Conservation (phyloP, 176 grass and related monocot species). For the Oryza coarctata region DNA sequence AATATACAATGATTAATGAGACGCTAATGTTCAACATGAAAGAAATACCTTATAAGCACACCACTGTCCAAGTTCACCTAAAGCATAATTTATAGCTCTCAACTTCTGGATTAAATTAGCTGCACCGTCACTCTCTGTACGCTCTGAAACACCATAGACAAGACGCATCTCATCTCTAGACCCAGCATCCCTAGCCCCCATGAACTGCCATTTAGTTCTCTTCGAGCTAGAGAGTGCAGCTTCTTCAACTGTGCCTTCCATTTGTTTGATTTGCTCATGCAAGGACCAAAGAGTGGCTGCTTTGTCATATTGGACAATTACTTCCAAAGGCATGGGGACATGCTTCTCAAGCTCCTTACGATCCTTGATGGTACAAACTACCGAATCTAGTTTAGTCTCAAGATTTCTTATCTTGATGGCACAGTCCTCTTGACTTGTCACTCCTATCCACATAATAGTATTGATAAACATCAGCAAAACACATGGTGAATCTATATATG, state of each 20-base stretch:
- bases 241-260: slow-evolving; percentile 84
- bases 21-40: slow-evolving; percentile 3
- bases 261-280: slow-evolving; percentile 90
- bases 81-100: slow-evolving; percentile 92
- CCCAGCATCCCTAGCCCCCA: slow-evolving; percentile 97
- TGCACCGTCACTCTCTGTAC: slow-evolving; percentile 98
- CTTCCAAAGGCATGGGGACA: slow-evolving; percentile 92
- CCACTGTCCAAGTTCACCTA: slow-evolving; percentile 98
- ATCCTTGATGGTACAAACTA: slow-evolving; percentile 95
- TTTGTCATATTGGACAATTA: slow-evolving; percentile 89
- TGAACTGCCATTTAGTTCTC: slow-evolving; percentile 98
- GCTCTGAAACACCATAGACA: slow-evolving; percentile 98
- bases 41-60: slow-evolving; percentile 86
- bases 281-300: slow-evolving; percentile 81
- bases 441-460: slow-evolving; percentile 55
- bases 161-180: slow-evolving; percentile 91
- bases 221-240: slow-evolving; percentile 82
- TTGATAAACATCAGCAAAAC: slow-evolving; percentile 21
- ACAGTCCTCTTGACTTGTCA: slow-evolving; percentile 98
- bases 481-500: slow-evolving; percentile 16
- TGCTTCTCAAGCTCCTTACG: slow-evolving; percentile 96
- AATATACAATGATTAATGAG: slow-evolving; percentile 24
- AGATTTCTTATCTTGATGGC: slow-evolving; percentile 99
- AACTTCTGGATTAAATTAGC: slow-evolving; percentile 99
- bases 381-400: slow-evolving; percentile 89